phyloP scores from a whole-genome alignment of 1,139 yeast species.

The Maudiozyma humilis region DNA sequence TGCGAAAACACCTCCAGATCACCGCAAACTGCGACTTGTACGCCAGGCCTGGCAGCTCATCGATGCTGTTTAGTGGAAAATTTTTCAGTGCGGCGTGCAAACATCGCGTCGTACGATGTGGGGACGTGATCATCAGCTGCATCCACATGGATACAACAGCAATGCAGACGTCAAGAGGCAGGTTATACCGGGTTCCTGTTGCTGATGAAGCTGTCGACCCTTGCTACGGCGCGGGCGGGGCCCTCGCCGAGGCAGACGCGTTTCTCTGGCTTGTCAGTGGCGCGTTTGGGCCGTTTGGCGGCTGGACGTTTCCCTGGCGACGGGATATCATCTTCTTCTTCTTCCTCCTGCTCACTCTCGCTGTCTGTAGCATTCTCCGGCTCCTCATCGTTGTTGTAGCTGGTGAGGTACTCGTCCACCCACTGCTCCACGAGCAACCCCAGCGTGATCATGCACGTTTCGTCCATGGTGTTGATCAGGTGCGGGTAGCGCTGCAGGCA shows the following conservation, averaged over 20 bases:
- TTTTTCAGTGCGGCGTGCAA: too few species aligned
- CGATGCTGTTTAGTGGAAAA: too few species aligned
- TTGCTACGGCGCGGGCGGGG: conserved; percentile 20
- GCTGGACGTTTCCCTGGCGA: too few species aligned
- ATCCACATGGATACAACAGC: neutral
- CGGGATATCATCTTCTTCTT: neutral
- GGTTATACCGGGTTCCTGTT: neutral
- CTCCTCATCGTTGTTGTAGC: conserved; percentile 4
- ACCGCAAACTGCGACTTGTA: too few species aligned
- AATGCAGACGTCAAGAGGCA: neutral
- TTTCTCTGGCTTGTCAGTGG: neutral
- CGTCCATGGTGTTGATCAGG: conserved; percentile 26
- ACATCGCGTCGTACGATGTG: too few species aligned
- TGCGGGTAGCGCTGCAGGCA: conserved; percentile 27
- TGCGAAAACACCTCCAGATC: too few species aligned
- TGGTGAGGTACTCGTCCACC: conserved; percentile 23
- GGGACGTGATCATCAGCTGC: too few species aligned
- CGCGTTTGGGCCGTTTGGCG: neutral
- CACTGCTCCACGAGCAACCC: conserved; percentile 29
- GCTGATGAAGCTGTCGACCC: conserved; percentile 10
- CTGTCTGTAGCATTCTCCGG: conserved; percentile 1
- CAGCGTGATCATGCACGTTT: conserved; percentile 26
- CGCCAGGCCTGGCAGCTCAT: too few species aligned
- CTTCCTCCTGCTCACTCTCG: neutral
- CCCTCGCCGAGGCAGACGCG: conserved; percentile 13